A percentile compares a stretch with the other conserved stretches of the same genome.
These are phyloP conservation scores for Ascocoryne sarcoides DNA, from an alignment of 2,329 filamentous ascomycete species.

Conservation along the genomic window DNA sequence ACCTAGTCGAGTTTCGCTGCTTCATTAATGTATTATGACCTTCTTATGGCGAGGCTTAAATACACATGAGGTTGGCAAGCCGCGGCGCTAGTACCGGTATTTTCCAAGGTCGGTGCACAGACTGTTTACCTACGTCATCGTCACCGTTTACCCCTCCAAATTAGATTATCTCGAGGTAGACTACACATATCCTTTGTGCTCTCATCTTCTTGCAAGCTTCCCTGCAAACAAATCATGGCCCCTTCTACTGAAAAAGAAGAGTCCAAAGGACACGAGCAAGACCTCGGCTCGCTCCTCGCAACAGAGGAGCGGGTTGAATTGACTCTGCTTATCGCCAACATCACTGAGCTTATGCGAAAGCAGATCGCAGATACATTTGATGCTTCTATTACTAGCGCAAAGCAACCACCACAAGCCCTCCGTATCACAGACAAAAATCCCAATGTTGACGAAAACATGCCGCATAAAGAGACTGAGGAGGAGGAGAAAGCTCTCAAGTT, in stretches of 20 bases:
- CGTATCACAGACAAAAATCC: conserved; percentile 31
- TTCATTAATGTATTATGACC: too few relatives aligned
- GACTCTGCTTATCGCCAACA: conserved; percentile 39
- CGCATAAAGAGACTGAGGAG: conserved; percentile 26
- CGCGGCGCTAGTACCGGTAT: too few relatives aligned
- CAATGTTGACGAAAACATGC: conserved; percentile 24
- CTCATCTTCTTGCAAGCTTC: too few relatives aligned
- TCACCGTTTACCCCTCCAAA: too few relatives aligned
- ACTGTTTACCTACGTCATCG: too few relatives aligned
- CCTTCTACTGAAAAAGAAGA: conserved; percentile 9
- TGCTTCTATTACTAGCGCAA: conserved; percentile 17
- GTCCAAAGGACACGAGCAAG: conserved; percentile 16
- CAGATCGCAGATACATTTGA: conserved; percentile 46
- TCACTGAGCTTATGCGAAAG: conserved; percentile 47
- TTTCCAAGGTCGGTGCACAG: too few relatives aligned
- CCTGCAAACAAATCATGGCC: conserved; percentile 22
- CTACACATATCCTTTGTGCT: too few relatives aligned
- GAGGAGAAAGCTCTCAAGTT: conserved; percentile 26
- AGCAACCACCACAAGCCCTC: conserved; percentile 23
- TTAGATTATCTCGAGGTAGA: too few relatives aligned
- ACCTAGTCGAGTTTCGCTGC: too few relatives aligned
- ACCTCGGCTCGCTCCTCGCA: conserved; percentile 25
- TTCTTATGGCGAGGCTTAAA: too few relatives aligned
- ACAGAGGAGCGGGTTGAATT: conserved; percentile 35
- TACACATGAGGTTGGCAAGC: too few relatives aligned